A percentile compares a stretch with the other conserved stretches of the same genome.
Conservation (phyloP, 495 filamentous ascomycete genomes). For the Penicillium bialowiezense region DNA sequence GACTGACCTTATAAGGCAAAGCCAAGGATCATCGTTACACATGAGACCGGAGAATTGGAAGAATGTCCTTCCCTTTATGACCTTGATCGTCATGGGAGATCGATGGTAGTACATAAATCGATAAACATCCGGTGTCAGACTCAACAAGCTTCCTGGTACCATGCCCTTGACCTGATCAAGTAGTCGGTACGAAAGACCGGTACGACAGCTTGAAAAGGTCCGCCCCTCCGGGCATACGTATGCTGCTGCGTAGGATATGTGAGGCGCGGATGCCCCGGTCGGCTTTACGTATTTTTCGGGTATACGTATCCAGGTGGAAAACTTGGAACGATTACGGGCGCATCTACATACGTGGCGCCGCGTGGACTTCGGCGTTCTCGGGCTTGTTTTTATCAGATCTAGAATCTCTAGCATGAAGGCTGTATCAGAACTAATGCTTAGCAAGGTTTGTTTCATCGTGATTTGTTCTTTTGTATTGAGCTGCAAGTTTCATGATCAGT, state of each 20-base stretch:
- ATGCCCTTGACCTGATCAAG: neutral
- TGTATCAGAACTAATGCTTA: no score
- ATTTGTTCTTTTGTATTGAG: no score
- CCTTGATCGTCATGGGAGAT: neutral
- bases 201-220: neutral
- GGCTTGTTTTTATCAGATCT: neutral
- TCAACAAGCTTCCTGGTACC: no score
- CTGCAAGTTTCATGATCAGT: neutral
- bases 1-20: no score
- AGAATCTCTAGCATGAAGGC: neutral
- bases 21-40: neutral
- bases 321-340: no score
- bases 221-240: neutral
- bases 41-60: neutral
- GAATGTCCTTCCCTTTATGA: neutral
- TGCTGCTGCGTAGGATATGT: neutral
- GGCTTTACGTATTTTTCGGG: slow-evolving; percentile 6
- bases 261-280: neutral
- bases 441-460: no score
- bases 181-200: neutral
- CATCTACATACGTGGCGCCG: neutral
- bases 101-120: neutral
- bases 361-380: neutral
- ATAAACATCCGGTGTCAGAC: no score
- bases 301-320: neutral